Evolutionary conservation across 257 asterid genomes (phyloP), one percentile per base, ranked within the genome.

Genomic region (Fraxinus pennsylvanica): DNA sequence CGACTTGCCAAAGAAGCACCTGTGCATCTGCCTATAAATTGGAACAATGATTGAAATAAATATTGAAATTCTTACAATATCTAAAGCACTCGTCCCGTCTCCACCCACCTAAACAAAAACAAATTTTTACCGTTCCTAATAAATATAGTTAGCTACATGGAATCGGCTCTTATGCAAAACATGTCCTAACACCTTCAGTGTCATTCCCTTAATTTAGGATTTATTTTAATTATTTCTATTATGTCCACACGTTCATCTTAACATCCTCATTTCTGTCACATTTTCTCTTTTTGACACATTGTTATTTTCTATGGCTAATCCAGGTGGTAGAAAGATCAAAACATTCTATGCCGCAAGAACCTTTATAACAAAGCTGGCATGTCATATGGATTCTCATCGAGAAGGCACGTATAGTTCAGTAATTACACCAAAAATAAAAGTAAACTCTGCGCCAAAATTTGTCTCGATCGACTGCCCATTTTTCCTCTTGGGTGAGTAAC

Each of bases 11-110:
- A 88, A 91, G 30, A 91, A 84, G 7, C 79, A 72, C 80, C 81
- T 75, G 84, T 91, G 97, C 84, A 38, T 79, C 90, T 91, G 97
- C 90, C 97, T 88, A 27, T 77, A 35, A 52, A 36, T 41, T 65
- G 52, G 5, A 68, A 43, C 39, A 72, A 19, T 59, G 41, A 78
- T 36, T n/a, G 2, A 76, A 71, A 43, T 17, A 32, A 9, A 4
- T 17, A n/a, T 61, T 22, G 19, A 79, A 19, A 38, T 15, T 33
- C 21, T 75, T 38, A 10, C 36, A 43, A 43, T 43, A 43, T 43
- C 14, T 43, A 43, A 10, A 43, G 52, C 14, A 8, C 52, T 12
- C 52, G 17, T 43, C 17, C 17, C 17, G 4, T 43, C 52, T 43
- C 52, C 17, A 43, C 14, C 52, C 50, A 7, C 47, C 15, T 4